Evolutionary conservation across 1,284 basidiomycete genomes (phyloP), one percentile per base, ranked within the genome.

Genomic region (Fomitopsis betulina): DNA sequence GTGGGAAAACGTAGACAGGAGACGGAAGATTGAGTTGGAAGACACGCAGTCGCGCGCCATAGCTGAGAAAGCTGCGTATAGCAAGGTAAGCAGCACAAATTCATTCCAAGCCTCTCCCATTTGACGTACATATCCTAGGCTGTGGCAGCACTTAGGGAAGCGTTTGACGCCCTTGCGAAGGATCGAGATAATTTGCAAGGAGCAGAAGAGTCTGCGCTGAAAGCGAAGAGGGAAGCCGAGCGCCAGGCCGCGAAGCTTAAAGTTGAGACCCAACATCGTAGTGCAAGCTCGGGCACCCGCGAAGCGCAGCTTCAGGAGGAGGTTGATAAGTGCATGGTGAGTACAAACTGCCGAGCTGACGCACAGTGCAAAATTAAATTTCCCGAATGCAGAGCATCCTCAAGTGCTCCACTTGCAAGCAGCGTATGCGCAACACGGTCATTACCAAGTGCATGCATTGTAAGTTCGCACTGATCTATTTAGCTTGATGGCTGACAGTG

Each of bases 381-480:
- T 17, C 9, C 12, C 57, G n/a, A 30, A 30, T 21, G 25, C 38
- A 96, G 94, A 83, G 83, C 71, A 77, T 98, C 47, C 81, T 99
- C 50, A 90, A 93, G 68, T 99, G 97, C 74, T 94, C 93, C 23
- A 94, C 92, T 9, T 99, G 96, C 76, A 86, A 87, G 62, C 80
- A 85, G 61, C 83, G 89, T 60, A 90, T 96, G 75, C 90, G 96
- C 55, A 85, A 88, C 62, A 91, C 92, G 37, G 86, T 96, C 59
- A 86, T 99, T 65, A 91, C 87, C 27, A 96, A 96, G 72, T 99
- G 96, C 78, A 87, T 93, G 84, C 96, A 98, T 72, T 93, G 93
- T 95, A 71, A 67, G 91, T 84, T 30, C 47, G 40, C 9, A 23
- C 50, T 19, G 8, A 35, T 49, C 35, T 39, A 15, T 33, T 13